Percentiles rank a stretch among this genome's conserved stretches.
Conservation (phyloP, 1,284 basidiomycete genomes). For the Microbotryum scabiosae region DNA sequence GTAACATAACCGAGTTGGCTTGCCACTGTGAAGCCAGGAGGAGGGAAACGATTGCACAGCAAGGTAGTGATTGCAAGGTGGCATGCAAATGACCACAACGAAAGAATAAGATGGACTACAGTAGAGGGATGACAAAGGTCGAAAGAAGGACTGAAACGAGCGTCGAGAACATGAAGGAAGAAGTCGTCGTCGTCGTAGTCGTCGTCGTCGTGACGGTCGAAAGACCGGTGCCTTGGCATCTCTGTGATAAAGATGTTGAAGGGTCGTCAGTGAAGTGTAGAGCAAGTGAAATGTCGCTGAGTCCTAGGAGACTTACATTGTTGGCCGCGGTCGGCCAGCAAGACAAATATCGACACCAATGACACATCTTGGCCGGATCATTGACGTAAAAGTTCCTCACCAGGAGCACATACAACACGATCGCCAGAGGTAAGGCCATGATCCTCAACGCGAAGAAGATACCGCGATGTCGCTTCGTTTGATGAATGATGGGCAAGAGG, state of each 20-base stretch:
- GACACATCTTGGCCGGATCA: conserved; percentile 67
- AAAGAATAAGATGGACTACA: conserved; percentile 1
- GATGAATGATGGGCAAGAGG: conserved; percentile 75
- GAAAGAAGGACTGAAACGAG: conserved; percentile 22
- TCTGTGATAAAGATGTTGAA: conserved; percentile 4
- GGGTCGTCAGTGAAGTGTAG: neutral
- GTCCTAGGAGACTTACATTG: neutral
- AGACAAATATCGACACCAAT: conserved; percentile 80
- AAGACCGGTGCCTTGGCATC: conserved; percentile 34
- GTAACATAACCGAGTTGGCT: too few species aligned
- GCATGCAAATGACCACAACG: neutral
- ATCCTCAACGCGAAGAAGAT: conserved; percentile 67
- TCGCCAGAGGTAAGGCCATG: conserved; percentile 60
- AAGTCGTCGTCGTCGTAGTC: conserved; percentile 10
- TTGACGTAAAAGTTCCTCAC: conserved; percentile 81
- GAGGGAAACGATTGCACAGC: too few species aligned
- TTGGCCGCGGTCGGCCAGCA: conserved; percentile 59
- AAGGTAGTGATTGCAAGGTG: too few species aligned
- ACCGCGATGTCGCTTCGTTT: conserved; percentile 62
- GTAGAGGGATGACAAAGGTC: conserved; percentile 11
- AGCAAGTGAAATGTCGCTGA: neutral
- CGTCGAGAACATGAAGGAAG: neutral
- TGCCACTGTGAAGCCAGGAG: too few species aligned
- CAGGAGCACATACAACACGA: conserved; percentile 74
- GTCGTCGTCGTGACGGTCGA: conserved; percentile 11